Base-by-base conservation (phyloP, 495 filamentous ascomycete species). In the Daldinia vernicosa region DNA sequence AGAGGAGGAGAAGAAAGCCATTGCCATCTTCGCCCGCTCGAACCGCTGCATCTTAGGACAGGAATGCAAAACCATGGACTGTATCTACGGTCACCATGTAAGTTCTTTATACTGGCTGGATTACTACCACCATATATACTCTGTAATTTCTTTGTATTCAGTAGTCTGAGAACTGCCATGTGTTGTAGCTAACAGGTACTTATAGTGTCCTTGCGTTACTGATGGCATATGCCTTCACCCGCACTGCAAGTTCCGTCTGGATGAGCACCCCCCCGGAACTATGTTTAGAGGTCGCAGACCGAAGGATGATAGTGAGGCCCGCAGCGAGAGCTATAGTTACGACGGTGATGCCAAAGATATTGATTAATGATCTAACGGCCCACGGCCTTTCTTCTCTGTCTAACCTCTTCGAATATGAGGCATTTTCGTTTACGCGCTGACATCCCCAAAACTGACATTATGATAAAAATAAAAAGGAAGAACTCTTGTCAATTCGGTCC, bases 11-110 rank as follows among this genome's bases (percentile, higher is more conserved):
- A 81, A 89, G 71, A 83, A 85, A 26, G 89, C 88, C 0, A 84
- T 97, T 70, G 85, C 86, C 2, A 88, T 89, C 47, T 85, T 95
- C 52, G 88, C 92, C 24, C 87, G 93, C 35, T 86, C 94, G 82
- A 93, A 91, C 39, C 93, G 92, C 9, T 97, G 93, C 79, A 82
- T 84, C 5, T 88, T 87, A 70, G 92, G 92, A 4, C 85, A 90
- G 71, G 86, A 88, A 17, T 97, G 93, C 75, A 88, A 91, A 35
- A 88, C 89, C 45, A 80, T 87, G 0, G 89, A 91, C 60, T 97
- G 93, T 79, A 94, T 94, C 53, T 96, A 95, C 73, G 93, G 93
- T 15, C 93, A 97, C 75, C 83, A 86, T 60, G 82, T 84, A 60
- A 74, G 81, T 79, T 14, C 9, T 9, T 47, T 47, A 35, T 12